Evolutionary conservation across 441 rosid species (phyloP).

Genomic region (Croton laevigatus): DNA sequence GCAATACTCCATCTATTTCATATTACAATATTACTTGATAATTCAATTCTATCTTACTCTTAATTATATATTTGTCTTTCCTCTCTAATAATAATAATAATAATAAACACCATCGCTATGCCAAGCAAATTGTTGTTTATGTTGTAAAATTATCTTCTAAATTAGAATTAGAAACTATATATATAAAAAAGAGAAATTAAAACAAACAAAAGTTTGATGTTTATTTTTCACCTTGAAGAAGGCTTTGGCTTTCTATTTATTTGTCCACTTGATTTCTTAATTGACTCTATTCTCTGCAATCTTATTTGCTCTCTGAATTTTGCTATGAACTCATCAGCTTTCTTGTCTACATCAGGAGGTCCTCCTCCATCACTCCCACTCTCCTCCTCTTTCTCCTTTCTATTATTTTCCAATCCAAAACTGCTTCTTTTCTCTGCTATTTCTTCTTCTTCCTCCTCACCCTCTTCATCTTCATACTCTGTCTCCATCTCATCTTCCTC

Average conservation of each 20-base stretch:
- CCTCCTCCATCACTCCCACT: slow-evolving; percentile 36
- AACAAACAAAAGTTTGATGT: neutral
- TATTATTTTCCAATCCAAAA: slow-evolving; percentile 1
- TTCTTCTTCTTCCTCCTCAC: slow-evolving; percentile 22
- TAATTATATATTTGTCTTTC: no score
- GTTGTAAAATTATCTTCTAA: slow-evolving; percentile 9
- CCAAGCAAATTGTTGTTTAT: slow-evolving; percentile 19
- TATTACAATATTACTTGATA: no score
- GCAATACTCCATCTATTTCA: no score
- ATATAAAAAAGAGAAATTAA: neutral
- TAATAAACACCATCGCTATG: neutral
- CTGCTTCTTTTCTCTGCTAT: slow-evolving; percentile 6
- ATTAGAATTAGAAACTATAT: neutral
- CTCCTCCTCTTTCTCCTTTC: slow-evolving; percentile 30
- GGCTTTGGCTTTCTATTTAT: slow-evolving; percentile 31
- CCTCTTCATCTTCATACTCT: slow-evolving; percentile 41
- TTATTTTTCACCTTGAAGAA: slow-evolving; percentile 27
- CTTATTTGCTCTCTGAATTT: slow-evolving; percentile 97
- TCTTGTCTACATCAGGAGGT: slow-evolving; percentile 75
- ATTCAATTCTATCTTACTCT: no score
- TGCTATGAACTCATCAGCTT: slow-evolving; percentile 94
- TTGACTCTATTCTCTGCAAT: slow-evolving; percentile 87
- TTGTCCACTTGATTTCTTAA: slow-evolving; percentile 66
- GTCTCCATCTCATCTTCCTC: slow-evolving; percentile 36
- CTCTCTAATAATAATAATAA: no score